These are phyloP conservation scores for Rhinocladiella mackenziei DNA, from an alignment of 2,329 filamentous ascomycete species.

Conservation along the genomic window DNA sequence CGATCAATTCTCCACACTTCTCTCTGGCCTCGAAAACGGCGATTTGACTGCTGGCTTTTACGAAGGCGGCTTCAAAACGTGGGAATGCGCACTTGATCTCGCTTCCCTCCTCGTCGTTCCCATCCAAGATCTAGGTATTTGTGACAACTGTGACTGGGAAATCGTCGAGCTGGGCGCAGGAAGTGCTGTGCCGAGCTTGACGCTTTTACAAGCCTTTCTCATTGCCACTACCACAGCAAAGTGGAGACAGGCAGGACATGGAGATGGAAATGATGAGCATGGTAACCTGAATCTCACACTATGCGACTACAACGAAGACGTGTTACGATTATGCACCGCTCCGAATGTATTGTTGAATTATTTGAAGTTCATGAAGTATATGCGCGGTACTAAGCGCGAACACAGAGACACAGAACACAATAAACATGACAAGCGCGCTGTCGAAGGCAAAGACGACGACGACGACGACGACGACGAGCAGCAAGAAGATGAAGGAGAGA, in stretches of 20 bases:
- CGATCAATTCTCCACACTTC: too few species aligned
- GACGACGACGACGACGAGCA: background rate
- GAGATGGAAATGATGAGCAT: constrained; percentile 5
- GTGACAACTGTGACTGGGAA: constrained; percentile 39
- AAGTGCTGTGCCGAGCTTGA: constrained; percentile 56
- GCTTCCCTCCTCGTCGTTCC: constrained; percentile 32
- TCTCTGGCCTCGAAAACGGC: constrained; percentile 50
- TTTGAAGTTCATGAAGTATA: too few species aligned
- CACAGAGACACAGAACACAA: too few species aligned
- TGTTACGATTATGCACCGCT: constrained; percentile 57
- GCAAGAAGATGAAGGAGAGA: constrained; percentile 26
- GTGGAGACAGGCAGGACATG: constrained; percentile 28
- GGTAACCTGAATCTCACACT: constrained; percentile 50
- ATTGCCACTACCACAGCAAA: too few species aligned
- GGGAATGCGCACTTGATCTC: constrained; percentile 62
- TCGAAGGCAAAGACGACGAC: too few species aligned
- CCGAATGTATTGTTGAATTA: constrained; percentile 59
- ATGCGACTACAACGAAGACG: constrained; percentile 59
- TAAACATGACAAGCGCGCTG: too few species aligned
- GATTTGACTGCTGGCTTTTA: constrained; percentile 56
- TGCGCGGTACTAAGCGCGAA: too few species aligned
- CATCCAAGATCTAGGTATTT: background rate
- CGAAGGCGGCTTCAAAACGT: constrained; percentile 66
- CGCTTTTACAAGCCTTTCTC: constrained; percentile 52
- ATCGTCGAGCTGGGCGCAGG: constrained; percentile 56